Evolutionary conservation across 164 flowering plant species (phyloP), one percentile per base, ranked within the genome.

Genomic region (Nymphaea colorata): DNA sequence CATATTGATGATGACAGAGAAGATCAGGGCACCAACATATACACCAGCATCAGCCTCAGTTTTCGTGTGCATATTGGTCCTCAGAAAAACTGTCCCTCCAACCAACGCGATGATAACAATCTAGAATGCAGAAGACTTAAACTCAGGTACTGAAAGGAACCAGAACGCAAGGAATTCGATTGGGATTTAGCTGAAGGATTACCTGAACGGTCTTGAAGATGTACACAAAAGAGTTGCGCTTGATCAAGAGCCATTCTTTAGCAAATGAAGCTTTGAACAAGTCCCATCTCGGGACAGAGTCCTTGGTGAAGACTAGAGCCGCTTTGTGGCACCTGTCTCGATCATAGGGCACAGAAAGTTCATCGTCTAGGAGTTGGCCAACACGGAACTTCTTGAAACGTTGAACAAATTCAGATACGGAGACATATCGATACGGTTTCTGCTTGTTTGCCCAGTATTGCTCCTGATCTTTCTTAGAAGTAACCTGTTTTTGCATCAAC

Each of bases 401-500:
- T 59, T 64, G 76, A 3, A 85, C 84, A 53, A 95, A 92, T 63
- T 91, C 98, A 0, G 85, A 6, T 0, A 90, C 99, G 0, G 98
- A 68, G 41, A 87, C 73, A 79, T 82, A 95, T 41, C 80, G 78
- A 79, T 92, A 92, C 2, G 91, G 88, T 65, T 65, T 84, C 69
- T 36, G 81, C 66, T 76, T 84, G 74, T 88, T 87, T 5, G 76
- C 83, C 98, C 98, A 95, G 73, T 92, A 95, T 57, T 90, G 96
- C 75, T 85, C 91, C 70, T 95, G 99, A 73, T 92, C 99, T 64
- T 95, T 95, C 74, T 62, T 86, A 18, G 98, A 95, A 5, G 96
- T 92, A 42, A 95, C 96, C 96, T 93, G 83, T 55, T 25, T 25
- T 25, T 25, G 36, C 36, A 25, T 25, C 0, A 25, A 25, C 36